A percentile compares a stretch with the other conserved stretches of the same genome.
Conservation (phyloP, 352 stramenopile genomes). For the Pythium aristosporum region DNA sequence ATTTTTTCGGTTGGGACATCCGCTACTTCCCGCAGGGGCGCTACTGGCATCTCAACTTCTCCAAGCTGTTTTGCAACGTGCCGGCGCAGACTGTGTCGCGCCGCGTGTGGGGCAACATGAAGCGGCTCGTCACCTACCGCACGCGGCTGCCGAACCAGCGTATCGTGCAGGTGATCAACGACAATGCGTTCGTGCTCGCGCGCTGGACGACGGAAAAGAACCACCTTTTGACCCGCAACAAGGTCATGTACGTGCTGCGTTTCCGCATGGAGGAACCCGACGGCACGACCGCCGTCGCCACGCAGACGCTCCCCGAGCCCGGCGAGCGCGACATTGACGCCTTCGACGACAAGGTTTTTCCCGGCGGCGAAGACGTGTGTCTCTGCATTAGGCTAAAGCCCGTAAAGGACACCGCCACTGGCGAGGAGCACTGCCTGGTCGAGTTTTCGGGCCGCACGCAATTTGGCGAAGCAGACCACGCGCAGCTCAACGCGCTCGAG, state of each 20-base stretch:
- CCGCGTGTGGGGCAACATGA: conserved; percentile 42
- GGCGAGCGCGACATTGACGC: conserved; percentile 3
- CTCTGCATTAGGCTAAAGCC: conserved; percentile 48
- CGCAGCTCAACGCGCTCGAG: conserved; percentile 45
- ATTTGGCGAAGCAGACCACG: conserved; percentile 31
- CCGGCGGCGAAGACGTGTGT: conserved; percentile 40
- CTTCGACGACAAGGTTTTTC: conserved; percentile 10
- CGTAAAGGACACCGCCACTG: conserved; percentile 15
- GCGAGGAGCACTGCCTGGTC: conserved; percentile 35
- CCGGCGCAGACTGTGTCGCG: conserved; percentile 30
- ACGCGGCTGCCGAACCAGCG: conserved; percentile 22
- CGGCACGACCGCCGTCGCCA: conserved; percentile 42
- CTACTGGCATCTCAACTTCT: conserved; percentile 43
- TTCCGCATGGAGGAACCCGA: conserved; percentile 47
- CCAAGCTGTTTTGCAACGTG: conserved; percentile 41
- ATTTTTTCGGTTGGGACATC: conserved; percentile 54
- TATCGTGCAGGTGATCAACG: conserved; percentile 45
- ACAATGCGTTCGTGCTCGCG: conserved; percentile 49
- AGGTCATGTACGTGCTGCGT: conserved; percentile 37
- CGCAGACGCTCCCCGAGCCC: conserved; percentile 32
- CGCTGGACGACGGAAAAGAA: conserved; percentile 19
- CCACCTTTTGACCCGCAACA: conserved; percentile 23
- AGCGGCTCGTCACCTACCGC: conserved; percentile 52
- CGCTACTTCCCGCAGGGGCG: conserved; percentile 34
- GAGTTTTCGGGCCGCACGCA: conserved; percentile 36